Base-by-base conservation (phyloP, 495 filamentous ascomycete genomes). In the Trichoderma gamsii region DNA sequence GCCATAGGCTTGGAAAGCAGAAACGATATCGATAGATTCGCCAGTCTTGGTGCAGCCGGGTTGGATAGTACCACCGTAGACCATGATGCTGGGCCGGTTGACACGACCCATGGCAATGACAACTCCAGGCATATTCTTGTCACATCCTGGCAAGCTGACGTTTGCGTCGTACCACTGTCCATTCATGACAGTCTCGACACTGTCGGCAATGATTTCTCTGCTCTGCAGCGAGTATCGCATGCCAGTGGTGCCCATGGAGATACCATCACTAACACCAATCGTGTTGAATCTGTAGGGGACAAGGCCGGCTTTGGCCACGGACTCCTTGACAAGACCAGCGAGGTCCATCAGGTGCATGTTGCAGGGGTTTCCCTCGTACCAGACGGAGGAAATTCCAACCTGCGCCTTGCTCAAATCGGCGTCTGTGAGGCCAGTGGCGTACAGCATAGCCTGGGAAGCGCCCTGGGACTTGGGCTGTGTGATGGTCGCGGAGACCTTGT, bases 41-140 rank as follows among this genome's bases (percentile, higher is more conserved):
- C 91, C 92, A 69, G 84, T 79, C 77, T 86, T 84, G 66, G 87
- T 91, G 77, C 92, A 96, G 41, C 95, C 95, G 59, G 95, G 92
- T 80, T 90, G 89, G 79, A 98, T 98, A 51, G 90, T 90, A 67
- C 95, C 95, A 70, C 95, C 95, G 77, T 99, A 99, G 25, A 99
- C 90, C 96, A 99, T 98, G 71, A 99, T 76, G 69, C 89, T 91
- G 35, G 95, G 95, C 66, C 95, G 83, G 81, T 99, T 98, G 73
- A 97, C 87, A 64, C 95, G 85, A 38, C 92, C 95, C 95, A 97
- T 97, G 52, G 95, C 96, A 82, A 99, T 99, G 69, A 97, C 79
- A 44, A 97, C 95, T 79, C 95, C 95, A 8, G 95, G 95, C 96
- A 99, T 97, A 79, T 99, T 99, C 88, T 99, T 99, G 84, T 99